Conservation (phyloP, 768 basidiomycete species). For the Trametes elegans region DNA sequence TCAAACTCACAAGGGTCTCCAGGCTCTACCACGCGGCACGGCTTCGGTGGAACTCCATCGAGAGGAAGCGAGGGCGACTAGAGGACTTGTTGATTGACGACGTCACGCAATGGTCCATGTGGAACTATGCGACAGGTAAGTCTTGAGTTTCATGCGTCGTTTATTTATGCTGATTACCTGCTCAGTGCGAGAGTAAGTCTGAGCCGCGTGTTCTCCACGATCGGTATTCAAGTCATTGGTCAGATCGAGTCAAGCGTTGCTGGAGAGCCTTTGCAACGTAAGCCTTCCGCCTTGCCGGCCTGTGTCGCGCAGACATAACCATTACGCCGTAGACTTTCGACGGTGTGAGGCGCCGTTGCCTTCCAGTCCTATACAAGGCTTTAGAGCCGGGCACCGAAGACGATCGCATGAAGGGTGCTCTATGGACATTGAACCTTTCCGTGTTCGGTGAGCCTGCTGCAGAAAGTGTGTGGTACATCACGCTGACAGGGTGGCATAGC, state of each 20-base stretch:
- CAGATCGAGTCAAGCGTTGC: constrained; percentile 39
- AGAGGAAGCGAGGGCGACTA: constrained; percentile 55
- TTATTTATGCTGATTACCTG: background rate
- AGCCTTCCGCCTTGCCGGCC: constrained; percentile 15
- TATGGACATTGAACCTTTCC: constrained; percentile 71
- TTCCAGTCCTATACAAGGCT: constrained; percentile 56
- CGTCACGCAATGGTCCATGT: constrained; percentile 71
- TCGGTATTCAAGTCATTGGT: constrained; percentile 15
- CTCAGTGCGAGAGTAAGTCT: constrained; percentile 32
- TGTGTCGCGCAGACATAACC: background rate
- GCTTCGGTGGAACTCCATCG: constrained; percentile 71
- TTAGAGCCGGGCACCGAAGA: constrained; percentile 72
- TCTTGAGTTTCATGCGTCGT: background rate
- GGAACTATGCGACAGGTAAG: constrained; percentile 62
- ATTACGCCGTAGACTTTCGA: constrained; percentile 55
- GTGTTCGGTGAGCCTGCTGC: constrained; percentile 45
- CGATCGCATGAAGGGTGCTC: constrained; percentile 89
- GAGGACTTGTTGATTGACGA: constrained; percentile 71
- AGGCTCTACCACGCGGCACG: constrained; percentile 68
- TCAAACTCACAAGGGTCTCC: background rate
- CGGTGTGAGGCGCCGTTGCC: constrained; percentile 60
- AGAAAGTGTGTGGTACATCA: background rate
- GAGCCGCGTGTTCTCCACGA: background rate
- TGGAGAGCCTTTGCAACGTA: constrained; percentile 46
- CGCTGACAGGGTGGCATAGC: constrained; percentile 22